Evolutionary conservation across 148 eudicot genomes (phyloP).

Genomic region (Gaultheria prostrata): DNA sequence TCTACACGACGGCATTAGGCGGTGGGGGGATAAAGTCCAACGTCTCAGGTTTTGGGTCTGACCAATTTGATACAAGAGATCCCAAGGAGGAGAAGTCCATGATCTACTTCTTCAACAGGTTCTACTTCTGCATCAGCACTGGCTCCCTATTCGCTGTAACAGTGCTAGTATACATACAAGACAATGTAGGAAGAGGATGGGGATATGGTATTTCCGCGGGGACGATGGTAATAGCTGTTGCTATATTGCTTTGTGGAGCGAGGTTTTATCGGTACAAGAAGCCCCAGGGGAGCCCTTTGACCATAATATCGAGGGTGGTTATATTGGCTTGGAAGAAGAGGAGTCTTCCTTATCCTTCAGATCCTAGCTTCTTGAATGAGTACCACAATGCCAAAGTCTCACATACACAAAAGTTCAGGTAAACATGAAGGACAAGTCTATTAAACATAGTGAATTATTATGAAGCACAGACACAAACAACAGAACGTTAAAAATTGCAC

Average conservation of each 20-base stretch:
- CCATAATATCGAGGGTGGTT: conserved; percentile 83
- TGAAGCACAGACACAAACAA: neutral
- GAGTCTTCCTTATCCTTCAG: conserved; percentile 50
- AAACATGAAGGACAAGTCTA: neutral
- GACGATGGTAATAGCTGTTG: conserved; percentile 72
- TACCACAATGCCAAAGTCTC: conserved; percentile 50
- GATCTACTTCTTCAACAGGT: conserved; percentile 91
- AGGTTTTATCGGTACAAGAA: conserved; percentile 59
- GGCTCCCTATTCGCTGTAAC: conserved; percentile 92
- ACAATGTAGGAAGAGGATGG: conserved; percentile 81
- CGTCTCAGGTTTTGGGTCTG: conserved; percentile 94
- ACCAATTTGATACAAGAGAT: conserved; percentile 74
- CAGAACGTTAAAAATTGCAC: neutral
- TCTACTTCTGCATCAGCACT: conserved; percentile 78
- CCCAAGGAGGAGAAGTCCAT: conserved; percentile 84
- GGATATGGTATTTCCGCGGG: conserved; percentile 95
- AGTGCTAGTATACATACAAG: conserved; percentile 83
- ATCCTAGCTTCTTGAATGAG: conserved; percentile 63
- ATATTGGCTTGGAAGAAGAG: conserved; percentile 73
- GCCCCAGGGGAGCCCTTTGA: conserved; percentile 89
- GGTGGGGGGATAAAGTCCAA: conserved; percentile 96
- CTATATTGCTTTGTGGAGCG: conserved; percentile 62
- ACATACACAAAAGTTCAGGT: conserved; percentile 62
- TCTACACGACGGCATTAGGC: conserved; percentile 85
- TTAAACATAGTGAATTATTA: neutral